Percentiles rank a stretch among this genome's conserved stretches.
Conservation (phyloP, 2,329 filamentous ascomycete genomes). For the Aspergillus japonicus region DNA sequence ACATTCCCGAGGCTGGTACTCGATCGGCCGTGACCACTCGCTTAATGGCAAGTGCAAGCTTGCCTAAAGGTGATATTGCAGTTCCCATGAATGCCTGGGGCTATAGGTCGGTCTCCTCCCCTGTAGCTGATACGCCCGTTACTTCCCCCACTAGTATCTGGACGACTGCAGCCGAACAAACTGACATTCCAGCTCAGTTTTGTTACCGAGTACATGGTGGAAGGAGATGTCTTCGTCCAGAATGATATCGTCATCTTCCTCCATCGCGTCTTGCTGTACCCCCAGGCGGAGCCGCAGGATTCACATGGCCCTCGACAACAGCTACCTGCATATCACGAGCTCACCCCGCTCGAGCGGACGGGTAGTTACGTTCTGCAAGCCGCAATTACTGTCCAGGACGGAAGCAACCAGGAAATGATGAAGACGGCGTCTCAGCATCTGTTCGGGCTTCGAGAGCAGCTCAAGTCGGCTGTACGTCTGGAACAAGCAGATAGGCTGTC, state of each 20-base stretch:
- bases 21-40: conserved; percentile 55
- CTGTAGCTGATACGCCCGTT: background rate
- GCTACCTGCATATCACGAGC: conserved; percentile 46
- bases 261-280: conserved; percentile 54
- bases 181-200: conserved; percentile 43
- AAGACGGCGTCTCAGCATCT: conserved; percentile 57
- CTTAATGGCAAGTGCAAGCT: conserved; percentile 49
- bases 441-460: conserved; percentile 52
- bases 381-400: conserved; percentile 57
- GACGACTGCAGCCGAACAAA: background rate
- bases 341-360: conserved; percentile 55
- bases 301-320: conserved; percentile 32
- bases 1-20: conserved; percentile 53
- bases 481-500: conserved; percentile 58
- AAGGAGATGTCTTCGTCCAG: conserved; percentile 58
- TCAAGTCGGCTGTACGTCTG: conserved; percentile 58
- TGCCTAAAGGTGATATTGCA: conserved; percentile 52
- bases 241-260: conserved; percentile 58
- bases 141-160: conserved; percentile 8
- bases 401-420: conserved; percentile 54
- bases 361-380: conserved; percentile 60
- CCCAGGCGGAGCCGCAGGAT: conserved; percentile 38
- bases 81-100: conserved; percentile 53
- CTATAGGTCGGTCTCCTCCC: conserved; percentile 48
- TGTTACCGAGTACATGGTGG: conserved; percentile 56